Evolutionary conservation across 1,284 basidiomycete genomes (phyloP), one percentile per base, ranked within the genome.

Genomic region (Marasmius sp.): DNA sequence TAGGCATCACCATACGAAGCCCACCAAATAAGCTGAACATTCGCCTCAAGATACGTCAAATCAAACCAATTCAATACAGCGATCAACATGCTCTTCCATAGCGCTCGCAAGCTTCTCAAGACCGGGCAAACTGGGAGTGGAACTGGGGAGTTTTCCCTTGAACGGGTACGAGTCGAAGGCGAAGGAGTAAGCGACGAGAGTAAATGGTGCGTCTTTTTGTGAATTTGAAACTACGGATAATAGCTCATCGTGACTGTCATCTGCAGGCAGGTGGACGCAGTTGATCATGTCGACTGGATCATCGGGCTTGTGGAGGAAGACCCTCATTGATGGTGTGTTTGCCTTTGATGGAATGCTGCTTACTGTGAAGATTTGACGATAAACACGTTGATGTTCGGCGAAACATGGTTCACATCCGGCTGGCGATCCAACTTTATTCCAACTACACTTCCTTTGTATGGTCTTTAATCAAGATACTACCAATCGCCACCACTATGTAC

Each of bases 21-120:
- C 0, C 95, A 97, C 70, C 95, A 97, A 74, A 97, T 96, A 77
- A 92, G 94, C 34, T 87, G 95, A 38, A 97, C 95, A 33, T 96
- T 95, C 65, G 94, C 94, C 6, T 89, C 94, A 11, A 85, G 95
- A 68, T 93, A 97, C 72, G 78, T 81, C 57, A 90, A 92, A 74
- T 87, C 92, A 3, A 82, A 82, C 1, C 88, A 94, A 68, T 87
- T 89, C 71, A 92, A 27, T 27, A 27, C 27, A 27, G 27, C n/a
- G n/a, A n/a, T n/a, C n/a, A n/a, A n/a, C n/a, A n/a, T n/a, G n/a
- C n/a, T n/a, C n/a, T n/a, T n/a, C n/a, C n/a, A n/a, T n/a, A n/a
- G n/a, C 27, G 87, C 93, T 1, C 82, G 89, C 55, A 92, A 94
- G 72, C 80, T 98, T 54, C 80, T 97, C 66, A 97, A 97, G 78